Conservation (phyloP, 192 early-diverging fungal species). For the Oehlia diaphana region DNA sequence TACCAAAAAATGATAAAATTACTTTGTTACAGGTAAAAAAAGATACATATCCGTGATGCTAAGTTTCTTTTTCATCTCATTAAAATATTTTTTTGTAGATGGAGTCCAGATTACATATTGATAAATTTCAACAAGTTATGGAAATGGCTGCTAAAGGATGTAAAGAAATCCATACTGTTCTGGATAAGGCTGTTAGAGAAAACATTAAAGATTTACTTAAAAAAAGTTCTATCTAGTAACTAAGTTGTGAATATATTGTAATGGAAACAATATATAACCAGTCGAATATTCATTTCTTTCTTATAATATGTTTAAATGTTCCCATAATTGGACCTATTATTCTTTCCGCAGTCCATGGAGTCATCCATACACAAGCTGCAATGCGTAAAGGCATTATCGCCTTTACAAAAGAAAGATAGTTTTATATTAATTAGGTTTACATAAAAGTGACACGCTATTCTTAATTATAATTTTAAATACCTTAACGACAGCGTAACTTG, state of each 20-base stretch:
- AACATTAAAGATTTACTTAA: slow-evolving; percentile 47
- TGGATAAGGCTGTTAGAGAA: slow-evolving; percentile 64
- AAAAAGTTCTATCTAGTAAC: slow-evolving; percentile 28
- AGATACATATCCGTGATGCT: no score
- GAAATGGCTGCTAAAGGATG: slow-evolving; percentile 71
- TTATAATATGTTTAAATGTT: slow-evolving; percentile 31
- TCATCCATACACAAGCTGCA: slow-evolving; percentile 54
- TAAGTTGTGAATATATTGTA: not conserved
- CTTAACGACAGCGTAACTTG: slow-evolving; percentile 84
- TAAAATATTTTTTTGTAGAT: slow-evolving; percentile 48
- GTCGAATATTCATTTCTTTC: not conserved
- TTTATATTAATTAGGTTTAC: not conserved
- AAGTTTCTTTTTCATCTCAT: not conserved
- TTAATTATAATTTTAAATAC: slow-evolving; percentile 34
- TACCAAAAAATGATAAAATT: slow-evolving; percentile 82
- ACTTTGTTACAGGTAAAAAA: slow-evolving; percentile 67
- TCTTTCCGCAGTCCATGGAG: slow-evolving; percentile 55
- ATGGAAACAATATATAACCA: no score
- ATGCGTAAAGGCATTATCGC: slow-evolving; percentile 67
- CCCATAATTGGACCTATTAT: slow-evolving; percentile 46
- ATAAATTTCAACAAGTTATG: slow-evolving; percentile 67
- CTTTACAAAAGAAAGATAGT: slow-evolving; percentile 30
- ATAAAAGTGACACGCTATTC: not conserved
- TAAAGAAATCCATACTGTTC: slow-evolving; percentile 55
- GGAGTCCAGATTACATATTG: slow-evolving; percentile 86